Evolutionary conservation across 1,284 basidiomycete species (phyloP), one percentile per base, ranked within the genome.

Genomic region (Trichosporon sp.): DNA sequence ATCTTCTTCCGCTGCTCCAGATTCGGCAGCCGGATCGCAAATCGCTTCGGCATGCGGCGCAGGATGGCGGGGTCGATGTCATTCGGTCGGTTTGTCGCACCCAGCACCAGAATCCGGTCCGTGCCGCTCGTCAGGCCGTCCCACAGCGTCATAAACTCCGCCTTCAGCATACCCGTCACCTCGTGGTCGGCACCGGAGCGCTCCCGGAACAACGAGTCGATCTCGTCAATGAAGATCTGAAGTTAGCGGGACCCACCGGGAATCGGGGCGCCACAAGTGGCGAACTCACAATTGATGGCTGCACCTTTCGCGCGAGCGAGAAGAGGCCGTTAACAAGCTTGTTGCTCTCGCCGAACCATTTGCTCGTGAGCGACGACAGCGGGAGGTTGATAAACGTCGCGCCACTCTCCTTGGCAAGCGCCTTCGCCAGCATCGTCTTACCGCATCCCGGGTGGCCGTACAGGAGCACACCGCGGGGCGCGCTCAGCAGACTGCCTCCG

Each of bases 101-200:
- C 95, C 2, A 99, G 86, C 4, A 99, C 92, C 68, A 99, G 81
- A 73, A 99, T 95, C 23, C 93, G 86, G 21, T 85, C 83, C 14
- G 81, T 85, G 3, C 87, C 88, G 0, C 92, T 94, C 1, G 89
- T 86, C n/a, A 99, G 83, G 3, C 96, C 96, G 77, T 99, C 96
- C 96, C 96, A 99, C 36, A 97, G 83, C 88, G 93, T 96, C 95
- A 99, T 97, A 78, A 99, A 99, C 77, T 99, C 95, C 1, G 95
- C 95, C 82, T 99, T 99, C 88, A 99, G 96, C 94, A 98, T 98
- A 5, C 89, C 92, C 27, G 94, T 98, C 56, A 95, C 95, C 75
- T 99, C 96, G 79, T 99, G 96, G 74, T 99, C 96, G 11, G 89
- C 89, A 60, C 87, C 86, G 11, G 82, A 82, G 67, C 96, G 84